Evolutionary conservation across 768 basidiomycete genomes (phyloP).

Genomic region (Kwoniella botswanensis): DNA sequence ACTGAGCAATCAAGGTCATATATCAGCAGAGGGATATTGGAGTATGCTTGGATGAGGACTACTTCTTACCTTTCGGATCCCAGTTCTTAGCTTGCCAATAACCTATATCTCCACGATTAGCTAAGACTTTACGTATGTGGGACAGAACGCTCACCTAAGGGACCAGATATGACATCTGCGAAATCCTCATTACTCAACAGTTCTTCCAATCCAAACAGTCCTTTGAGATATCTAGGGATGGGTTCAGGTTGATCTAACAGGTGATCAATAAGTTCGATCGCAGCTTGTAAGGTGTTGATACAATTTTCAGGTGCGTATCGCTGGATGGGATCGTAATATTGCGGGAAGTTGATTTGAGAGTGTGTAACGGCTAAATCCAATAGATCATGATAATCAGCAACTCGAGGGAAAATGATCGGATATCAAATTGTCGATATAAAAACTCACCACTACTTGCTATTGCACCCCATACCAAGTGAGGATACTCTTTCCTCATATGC

Average conservation of each 20-base stretch:
- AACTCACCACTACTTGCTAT: slow-evolving; percentile 77
- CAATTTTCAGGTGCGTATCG: slow-evolving; percentile 65
- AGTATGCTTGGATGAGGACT: neutral
- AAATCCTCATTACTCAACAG: slow-evolving; percentile 64
- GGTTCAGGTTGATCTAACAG: slow-evolving; percentile 43
- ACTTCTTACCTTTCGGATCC: slow-evolving; percentile 67
- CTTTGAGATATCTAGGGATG: slow-evolving; percentile 67
- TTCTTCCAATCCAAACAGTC: slow-evolving; percentile 73
- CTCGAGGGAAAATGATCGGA: too few species aligned
- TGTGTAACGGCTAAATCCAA: slow-evolving; percentile 73
- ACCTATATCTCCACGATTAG: too few species aligned
- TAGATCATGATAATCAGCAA: neutral
- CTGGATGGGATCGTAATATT: slow-evolving; percentile 82
- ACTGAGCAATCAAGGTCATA: slow-evolving; percentile 23
- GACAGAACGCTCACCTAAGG: slow-evolving; percentile 31
- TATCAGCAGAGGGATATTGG: neutral
- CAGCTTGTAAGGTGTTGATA: slow-evolving; percentile 36
- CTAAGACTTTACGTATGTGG: too few species aligned
- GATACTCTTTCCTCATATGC: slow-evolving; percentile 85
- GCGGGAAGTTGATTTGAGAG: slow-evolving; percentile 78
- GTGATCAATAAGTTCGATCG: slow-evolving; percentile 43
- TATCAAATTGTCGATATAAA: neutral
- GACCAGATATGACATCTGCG: slow-evolving; percentile 57
- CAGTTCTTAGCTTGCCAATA: slow-evolving; percentile 85
- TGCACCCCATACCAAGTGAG: slow-evolving; percentile 84